phyloP scores from a whole-genome alignment of 768 basidiomycete species.

The Cystofilobasidium bisporidii region DNA sequence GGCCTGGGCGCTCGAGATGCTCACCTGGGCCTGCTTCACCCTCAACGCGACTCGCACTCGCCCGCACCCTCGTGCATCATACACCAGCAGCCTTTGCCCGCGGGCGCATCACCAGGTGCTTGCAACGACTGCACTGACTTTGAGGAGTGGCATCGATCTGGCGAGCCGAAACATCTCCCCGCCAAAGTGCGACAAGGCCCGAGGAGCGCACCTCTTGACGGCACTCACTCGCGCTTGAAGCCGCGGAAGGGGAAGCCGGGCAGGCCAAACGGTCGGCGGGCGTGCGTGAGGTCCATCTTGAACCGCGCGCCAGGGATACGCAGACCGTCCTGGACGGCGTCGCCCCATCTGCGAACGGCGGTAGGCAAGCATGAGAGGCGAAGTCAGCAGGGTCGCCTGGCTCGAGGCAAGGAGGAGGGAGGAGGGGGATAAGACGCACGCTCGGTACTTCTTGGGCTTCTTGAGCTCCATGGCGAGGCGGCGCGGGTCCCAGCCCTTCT shows the following conservation, averaged over 20 bases:
- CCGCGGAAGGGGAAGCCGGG: constrained; percentile 9
- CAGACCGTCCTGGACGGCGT: constrained; percentile 23
- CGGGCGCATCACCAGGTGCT: too few species aligned
- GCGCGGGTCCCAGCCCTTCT: constrained; percentile 49
- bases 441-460: constrained; percentile 69
- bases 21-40: too few species aligned
- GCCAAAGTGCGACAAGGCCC: too few species aligned
- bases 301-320: constrained; percentile 19
- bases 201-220: too few species aligned
- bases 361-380: neutral
- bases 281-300: constrained; percentile 23
- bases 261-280: constrained; percentile 19
- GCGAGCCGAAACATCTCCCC: too few species aligned
- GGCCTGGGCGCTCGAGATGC: too few species aligned
- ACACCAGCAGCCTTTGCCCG: too few species aligned
- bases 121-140: too few species aligned
- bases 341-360: constrained; percentile 7
- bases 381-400: neutral
- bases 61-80: too few species aligned
- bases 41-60: too few species aligned
- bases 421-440: constrained; percentile 49
- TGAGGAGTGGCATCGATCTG: too few species aligned
- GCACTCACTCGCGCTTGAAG: neutral
- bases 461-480: constrained; percentile 57
- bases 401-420: too few species aligned